phyloP scores from a whole-genome alignment of 768 basidiomycete genomes.

The Dioszegia crocea region DNA sequence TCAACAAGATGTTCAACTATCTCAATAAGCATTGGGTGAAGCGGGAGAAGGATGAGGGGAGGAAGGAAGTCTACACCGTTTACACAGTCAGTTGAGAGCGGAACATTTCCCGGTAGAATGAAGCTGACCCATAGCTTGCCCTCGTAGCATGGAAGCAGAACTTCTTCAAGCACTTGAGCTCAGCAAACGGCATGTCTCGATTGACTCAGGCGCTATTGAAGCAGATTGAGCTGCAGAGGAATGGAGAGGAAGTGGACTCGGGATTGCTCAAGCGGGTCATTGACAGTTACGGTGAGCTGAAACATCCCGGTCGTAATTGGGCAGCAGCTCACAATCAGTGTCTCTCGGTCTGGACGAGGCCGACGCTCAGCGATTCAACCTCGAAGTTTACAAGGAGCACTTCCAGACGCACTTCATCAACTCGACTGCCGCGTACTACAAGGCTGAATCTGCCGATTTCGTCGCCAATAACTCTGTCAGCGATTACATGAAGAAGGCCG shows the following conservation, averaged over 20 bases:
- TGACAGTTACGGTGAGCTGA: slow-evolving; percentile 67
- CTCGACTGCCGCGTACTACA: slow-evolving; percentile 87
- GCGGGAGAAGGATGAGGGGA: slow-evolving; percentile 92
- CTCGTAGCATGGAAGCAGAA: slow-evolving; percentile 93
- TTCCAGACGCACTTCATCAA: slow-evolving; percentile 85
- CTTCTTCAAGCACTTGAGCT: slow-evolving; percentile 59
- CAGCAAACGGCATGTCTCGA: slow-evolving; percentile 55
- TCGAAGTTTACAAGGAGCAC: slow-evolving; percentile 87
- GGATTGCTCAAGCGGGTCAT: slow-evolving; percentile 89
- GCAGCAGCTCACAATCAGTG: slow-evolving; percentile 50
- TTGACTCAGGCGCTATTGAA: slow-evolving; percentile 81
- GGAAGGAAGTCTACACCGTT: slow-evolving; percentile 88
- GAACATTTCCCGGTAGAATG: not conserved
- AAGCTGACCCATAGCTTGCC: slow-evolving; percentile 61
- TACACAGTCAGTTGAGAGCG: slow-evolving; percentile 68
- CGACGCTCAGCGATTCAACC: slow-evolving; percentile 76
- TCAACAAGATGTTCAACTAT: slow-evolving; percentile 95
- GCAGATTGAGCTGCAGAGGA: slow-evolving; percentile 86
- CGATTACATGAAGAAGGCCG: slow-evolving; percentile 92
- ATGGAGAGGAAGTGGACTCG: slow-evolving; percentile 90
- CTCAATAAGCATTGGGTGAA: slow-evolving; percentile 99
- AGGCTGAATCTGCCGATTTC: slow-evolving; percentile 83
- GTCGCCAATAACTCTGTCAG: slow-evolving; percentile 81
- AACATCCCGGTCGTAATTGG: not conserved
- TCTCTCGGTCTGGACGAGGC: slow-evolving; percentile 89